Percentiles rank a stretch among this genome's conserved stretches.
Conservation (phyloP, 441 rosid species). For the Euphorbia celastroides region DNA sequence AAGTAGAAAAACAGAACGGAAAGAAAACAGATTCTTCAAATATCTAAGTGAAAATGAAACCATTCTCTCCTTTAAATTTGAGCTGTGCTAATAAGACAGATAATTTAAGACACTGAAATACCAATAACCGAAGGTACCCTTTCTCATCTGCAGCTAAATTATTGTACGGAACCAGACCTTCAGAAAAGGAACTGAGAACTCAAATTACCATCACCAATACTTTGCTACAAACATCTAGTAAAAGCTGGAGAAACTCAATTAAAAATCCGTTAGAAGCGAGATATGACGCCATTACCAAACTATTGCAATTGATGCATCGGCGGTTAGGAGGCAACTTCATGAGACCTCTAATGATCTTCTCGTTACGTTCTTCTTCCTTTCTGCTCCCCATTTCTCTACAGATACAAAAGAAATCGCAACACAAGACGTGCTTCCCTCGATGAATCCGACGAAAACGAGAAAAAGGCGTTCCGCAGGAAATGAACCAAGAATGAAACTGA, state of each 20-base stretch:
- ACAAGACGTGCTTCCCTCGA: conserved; percentile 8
- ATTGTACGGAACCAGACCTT: background rate
- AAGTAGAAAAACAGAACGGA: background rate
- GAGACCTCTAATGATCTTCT: conserved; percentile 94
- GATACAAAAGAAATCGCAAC: background rate
- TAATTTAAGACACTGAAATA: background rate
- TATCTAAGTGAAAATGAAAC: background rate
- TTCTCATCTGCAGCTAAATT: background rate
- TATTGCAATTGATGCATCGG: conserved; percentile 91
- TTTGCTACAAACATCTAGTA: background rate
- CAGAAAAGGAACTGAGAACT: background rate
- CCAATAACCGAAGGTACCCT: background rate
- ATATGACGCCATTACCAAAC: conserved; percentile 44
- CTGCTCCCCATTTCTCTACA: conserved; percentile 64
- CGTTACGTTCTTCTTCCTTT: conserved; percentile 86
- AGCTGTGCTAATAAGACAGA: background rate
- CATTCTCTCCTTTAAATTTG: background rate
- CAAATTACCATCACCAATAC: background rate
- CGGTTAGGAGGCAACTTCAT: conserved; percentile 99
- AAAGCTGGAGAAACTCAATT: background rate
- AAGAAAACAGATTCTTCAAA: background rate
- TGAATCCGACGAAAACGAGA: background rate
- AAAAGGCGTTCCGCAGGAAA: background rate
- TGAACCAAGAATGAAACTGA: background rate
- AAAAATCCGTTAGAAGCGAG: background rate